Conservation (phyloP, 2,329 filamentous ascomycete species). For the Fusarium sp. region DNA sequence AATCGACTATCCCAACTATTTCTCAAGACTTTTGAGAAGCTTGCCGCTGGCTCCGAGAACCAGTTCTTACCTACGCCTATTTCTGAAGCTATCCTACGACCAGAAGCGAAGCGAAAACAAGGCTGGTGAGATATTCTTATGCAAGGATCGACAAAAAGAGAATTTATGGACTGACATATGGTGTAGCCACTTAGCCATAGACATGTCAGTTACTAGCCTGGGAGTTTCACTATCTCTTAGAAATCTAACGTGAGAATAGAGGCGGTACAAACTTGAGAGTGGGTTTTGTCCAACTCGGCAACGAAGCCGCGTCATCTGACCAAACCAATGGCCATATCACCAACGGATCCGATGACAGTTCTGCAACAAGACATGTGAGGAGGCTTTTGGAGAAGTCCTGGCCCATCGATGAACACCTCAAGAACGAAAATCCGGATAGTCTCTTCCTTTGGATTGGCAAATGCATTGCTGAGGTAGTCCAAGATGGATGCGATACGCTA, state of each 20-base stretch:
- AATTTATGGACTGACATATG: constrained; percentile 15
- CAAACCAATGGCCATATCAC: constrained; percentile 7
- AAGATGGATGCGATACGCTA: constrained; percentile 60
- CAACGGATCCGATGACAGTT: constrained; percentile 25
- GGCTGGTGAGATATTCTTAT: constrained; percentile 58
- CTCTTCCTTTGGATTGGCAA: constrained; percentile 84
- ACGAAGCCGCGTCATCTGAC: constrained; percentile 42
- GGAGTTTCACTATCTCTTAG: neutral
- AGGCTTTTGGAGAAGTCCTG: constrained; percentile 75
- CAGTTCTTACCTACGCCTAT: constrained; percentile 71
- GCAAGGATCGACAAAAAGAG: neutral
- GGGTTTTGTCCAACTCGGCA: constrained; percentile 70
- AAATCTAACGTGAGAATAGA: constrained; percentile 56
- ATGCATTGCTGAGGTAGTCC: constrained; percentile 78
- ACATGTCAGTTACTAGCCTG: constrained; percentile 63
- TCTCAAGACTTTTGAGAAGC: constrained; percentile 55
- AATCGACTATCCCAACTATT: constrained; percentile 59
- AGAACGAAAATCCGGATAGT: constrained; percentile 77
- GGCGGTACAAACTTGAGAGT: constrained; percentile 76
- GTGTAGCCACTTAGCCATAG: constrained; percentile 68
- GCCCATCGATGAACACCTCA: constrained; percentile 78
- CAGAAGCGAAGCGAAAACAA: constrained; percentile 52
- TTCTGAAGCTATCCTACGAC: constrained; percentile 65
- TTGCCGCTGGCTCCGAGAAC: constrained; percentile 62
- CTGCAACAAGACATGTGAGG: constrained; percentile 54